phyloP scores from a whole-genome alignment of 192 early-diverging fungal genomes.

The Coemansia sp. region DNA sequence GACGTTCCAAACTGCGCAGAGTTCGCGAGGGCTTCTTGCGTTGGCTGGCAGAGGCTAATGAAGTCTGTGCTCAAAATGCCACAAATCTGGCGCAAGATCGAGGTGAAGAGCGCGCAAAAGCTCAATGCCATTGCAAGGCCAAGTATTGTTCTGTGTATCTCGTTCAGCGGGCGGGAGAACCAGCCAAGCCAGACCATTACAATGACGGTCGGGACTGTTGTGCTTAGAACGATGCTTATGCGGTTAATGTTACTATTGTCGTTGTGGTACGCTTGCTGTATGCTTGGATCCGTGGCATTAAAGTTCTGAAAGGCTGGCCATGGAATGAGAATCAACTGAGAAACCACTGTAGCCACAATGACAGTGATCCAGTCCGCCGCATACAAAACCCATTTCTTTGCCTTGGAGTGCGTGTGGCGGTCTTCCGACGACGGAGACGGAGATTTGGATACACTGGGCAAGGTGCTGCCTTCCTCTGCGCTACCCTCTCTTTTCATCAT shows the following conservation, averaged over 20 bases:
- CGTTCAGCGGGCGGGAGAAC: slow-evolving; percentile 14
- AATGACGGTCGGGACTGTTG: slow-evolving; percentile 27
- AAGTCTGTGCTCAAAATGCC: slow-evolving; percentile 23
- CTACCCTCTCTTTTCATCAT: slow-evolving; percentile 1
- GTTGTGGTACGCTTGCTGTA: slow-evolving; percentile 31
- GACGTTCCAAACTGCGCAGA: slow-evolving; percentile 18
- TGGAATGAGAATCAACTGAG: slow-evolving; percentile 43
- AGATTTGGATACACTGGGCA: slow-evolving; percentile 4
- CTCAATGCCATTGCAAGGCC: slow-evolving; percentile 44
- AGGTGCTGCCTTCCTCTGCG: background rate
- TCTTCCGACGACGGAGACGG: slow-evolving; percentile 1
- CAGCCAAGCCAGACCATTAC: slow-evolving; percentile 44
- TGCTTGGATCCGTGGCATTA: slow-evolving; percentile 28
- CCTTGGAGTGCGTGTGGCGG: background rate
- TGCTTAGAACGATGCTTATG: slow-evolving; percentile 31
- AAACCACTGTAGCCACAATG: slow-evolving; percentile 9
- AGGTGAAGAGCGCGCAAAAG: slow-evolving; percentile 30
- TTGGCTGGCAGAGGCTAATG: slow-evolving; percentile 25
- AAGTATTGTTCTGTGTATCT: slow-evolving; percentile 32
- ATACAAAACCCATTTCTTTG: slow-evolving; percentile 28
- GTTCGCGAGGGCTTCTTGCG: slow-evolving; percentile 16
- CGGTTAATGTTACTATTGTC: slow-evolving; percentile 27
- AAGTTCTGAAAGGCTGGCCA: slow-evolving; percentile 11
- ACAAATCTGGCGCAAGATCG: slow-evolving; percentile 28
- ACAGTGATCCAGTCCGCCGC: slow-evolving; percentile 39